Evolutionary conservation across 225 moss, liverwort and hornwort genomes (phyloP).

Genomic region (Polytrichum commune): DNA sequence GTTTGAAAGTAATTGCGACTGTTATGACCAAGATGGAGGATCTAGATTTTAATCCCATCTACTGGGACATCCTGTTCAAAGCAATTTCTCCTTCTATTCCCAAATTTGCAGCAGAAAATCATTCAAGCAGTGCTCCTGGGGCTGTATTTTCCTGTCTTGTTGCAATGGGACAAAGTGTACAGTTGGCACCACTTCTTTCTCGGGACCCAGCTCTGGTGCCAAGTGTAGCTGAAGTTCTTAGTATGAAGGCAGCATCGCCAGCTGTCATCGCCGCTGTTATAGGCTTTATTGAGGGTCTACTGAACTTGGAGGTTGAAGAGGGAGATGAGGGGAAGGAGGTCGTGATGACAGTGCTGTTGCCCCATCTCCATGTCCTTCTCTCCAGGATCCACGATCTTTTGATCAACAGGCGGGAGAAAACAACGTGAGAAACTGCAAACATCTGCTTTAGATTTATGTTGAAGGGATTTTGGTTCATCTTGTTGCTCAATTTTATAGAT

Average conservation of each 20-base stretch:
- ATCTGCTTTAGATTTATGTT: too few species aligned
- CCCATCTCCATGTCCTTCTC: conserved; percentile 70
- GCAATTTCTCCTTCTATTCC: conserved; percentile 54
- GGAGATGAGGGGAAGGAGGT: conserved; percentile 38
- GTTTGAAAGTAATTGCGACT: conserved; percentile 68
- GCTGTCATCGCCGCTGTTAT: conserved; percentile 61
- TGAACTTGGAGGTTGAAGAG: conserved; percentile 62
- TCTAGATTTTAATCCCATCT: conserved; percentile 52
- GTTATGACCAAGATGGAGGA: conserved; percentile 74
- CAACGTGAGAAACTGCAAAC: conserved; percentile 37
- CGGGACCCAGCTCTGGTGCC: conserved; percentile 63
- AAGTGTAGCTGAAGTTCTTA: conserved; percentile 61
- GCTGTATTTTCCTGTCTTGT: conserved; percentile 80
- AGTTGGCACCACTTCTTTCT: conserved; percentile 68
- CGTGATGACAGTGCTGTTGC: conserved; percentile 59
- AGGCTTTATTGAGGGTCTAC: conserved; percentile 69
- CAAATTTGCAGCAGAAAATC: conserved; percentile 73
- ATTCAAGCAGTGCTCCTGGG: conserved; percentile 54
- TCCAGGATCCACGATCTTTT: conserved; percentile 70
- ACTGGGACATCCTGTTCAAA: conserved; percentile 86
- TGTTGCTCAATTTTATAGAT: too few species aligned
- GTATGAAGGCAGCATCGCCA: conserved; percentile 66
- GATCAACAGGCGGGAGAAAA: conserved; percentile 66
- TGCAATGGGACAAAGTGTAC: conserved; percentile 66
- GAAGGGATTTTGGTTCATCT: too few species aligned